phyloP scores from a whole-genome alignment of 768 basidiomycete genomes.

The Peribolospora baueri region DNA sequence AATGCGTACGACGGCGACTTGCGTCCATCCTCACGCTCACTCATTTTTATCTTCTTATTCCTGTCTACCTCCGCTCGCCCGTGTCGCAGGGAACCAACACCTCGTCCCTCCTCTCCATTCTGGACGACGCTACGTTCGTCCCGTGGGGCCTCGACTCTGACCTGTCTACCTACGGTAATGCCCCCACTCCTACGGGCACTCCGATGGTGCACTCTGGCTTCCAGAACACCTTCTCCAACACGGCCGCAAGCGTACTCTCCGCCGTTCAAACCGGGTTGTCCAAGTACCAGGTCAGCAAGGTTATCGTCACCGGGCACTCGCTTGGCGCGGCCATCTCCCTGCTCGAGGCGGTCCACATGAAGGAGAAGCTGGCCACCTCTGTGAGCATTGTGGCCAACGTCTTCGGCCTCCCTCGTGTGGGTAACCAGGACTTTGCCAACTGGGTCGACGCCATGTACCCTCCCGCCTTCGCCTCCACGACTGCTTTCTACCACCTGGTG shows the following conservation, averaged over 20 bases:
- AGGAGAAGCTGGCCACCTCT: neutral
- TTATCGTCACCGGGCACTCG: neutral
- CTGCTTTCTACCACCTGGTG: neutral
- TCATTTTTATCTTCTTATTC: too few relatives aligned
- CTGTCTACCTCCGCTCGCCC: too few relatives aligned
- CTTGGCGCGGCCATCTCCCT: neutral
- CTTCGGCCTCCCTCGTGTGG: neutral
- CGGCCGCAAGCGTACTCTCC: neutral
- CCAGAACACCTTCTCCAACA: neutral
- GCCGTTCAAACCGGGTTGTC: neutral
- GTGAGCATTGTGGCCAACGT: neutral
- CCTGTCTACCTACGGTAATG: too few relatives aligned
- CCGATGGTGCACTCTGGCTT: neutral
- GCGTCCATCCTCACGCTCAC: too few relatives aligned
- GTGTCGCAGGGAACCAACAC: too few relatives aligned
- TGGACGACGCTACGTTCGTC: too few relatives aligned
- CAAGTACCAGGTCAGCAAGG: neutral
- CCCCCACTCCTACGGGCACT: too few relatives aligned
- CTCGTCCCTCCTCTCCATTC: too few relatives aligned
- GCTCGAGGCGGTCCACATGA: neutral
- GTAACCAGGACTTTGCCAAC: neutral
- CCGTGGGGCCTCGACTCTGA: too few relatives aligned
- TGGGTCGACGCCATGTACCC: neutral
- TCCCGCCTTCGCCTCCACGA: neutral
- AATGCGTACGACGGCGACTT: too few relatives aligned